Percentiles rank a stretch among this genome's conserved stretches.
phyloP scores from a whole-genome alignment of 2,329 filamentous ascomycete genomes.

The Hymenotorrendiella dingleyae region DNA sequence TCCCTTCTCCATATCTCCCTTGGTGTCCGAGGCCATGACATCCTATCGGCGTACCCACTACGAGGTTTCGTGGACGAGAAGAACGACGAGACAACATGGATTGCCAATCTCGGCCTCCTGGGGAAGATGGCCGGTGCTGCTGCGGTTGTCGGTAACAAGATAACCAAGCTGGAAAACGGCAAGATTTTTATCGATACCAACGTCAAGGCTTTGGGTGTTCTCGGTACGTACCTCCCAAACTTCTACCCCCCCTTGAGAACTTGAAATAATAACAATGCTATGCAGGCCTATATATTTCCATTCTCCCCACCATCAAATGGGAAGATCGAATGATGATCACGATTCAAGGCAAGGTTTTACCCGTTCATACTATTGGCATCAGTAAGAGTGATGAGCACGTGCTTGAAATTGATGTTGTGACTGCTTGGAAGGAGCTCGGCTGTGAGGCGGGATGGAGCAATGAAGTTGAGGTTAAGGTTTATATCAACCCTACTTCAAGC shows the following conservation, averaged over 20 bases:
- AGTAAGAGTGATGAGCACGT: conserved; percentile 50
- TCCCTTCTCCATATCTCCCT: conserved; percentile 59
- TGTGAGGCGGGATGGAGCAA: conserved; percentile 73
- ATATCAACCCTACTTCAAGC: conserved; percentile 17
- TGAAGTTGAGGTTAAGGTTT: conserved; percentile 57
- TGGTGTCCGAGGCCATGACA: conserved; percentile 66
- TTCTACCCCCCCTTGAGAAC: neutral
- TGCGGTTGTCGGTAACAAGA: conserved; percentile 60
- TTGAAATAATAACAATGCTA: conserved; percentile 5
- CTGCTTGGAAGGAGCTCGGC: conserved; percentile 71
- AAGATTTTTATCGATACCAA: conserved; percentile 59
- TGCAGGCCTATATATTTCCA: conserved; percentile 69
- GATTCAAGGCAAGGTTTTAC: conserved; percentile 66
- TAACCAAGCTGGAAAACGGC: conserved; percentile 52
- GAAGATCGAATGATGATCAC: conserved; percentile 65
- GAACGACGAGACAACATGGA: conserved; percentile 37
- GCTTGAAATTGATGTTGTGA: conserved; percentile 69
- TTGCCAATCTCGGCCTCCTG: conserved; percentile 71
- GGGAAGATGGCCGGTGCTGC: conserved; percentile 88
- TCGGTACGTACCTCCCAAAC: conserved; percentile 49
- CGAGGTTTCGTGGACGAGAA: conserved; percentile 44
- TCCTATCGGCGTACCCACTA: conserved; percentile 69
- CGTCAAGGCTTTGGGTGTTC: conserved; percentile 72
- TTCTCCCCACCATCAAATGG: conserved; percentile 54
- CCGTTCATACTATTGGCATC: conserved; percentile 57